Base-by-base conservation (phyloP, 108 stramenopile genomes). In the Pseudonitzschia pungens region DNA sequence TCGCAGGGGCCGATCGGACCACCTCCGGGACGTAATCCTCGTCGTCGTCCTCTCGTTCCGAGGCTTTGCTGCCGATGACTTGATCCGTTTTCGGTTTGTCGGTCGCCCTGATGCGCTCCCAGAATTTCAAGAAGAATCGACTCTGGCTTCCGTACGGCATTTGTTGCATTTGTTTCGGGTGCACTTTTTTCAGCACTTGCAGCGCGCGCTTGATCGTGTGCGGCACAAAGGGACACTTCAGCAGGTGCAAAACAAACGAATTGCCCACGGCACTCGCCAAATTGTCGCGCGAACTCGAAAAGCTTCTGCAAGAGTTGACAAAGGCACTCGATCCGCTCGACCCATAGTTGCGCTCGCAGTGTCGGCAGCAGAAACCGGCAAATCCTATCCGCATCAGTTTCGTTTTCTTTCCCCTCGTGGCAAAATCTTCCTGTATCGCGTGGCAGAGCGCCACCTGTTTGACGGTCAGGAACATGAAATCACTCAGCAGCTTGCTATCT, bases 361-460 rank as follows among this genome's bases (percentile, higher is more conserved):
- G 83, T 4, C 83, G 83, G 71, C 86, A 87, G 50, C 83, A 84
- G 55, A 84, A 84, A n/a, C 86, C 86, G 6, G 86, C 72, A 63
- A 83, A 77, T 31, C 86, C 86, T 9, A 83, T 15, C 55, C 79
- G 76, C 81, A 87, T 78, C 54, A 64, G n/a, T 48, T 73, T 76
- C 11, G 79, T 79, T 67, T 80, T 80, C 62, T 84, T 87, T 18
- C 83, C 83, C 24, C 83, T 71, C 4, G 81, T 45, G 11, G 53
- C 57, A 64, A 87, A 77, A 69, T 87, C 86, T 31, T 57, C 18
- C 8, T 69, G 28, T 0, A 65, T 32, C 0, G 81, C 86, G 64
- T 87, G 78, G 55, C 84, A 87, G 59, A 83, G 31, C 5, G 77
- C 76, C 78, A 83, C 76, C 72, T 87, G 86, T 24, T 65, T 54